Base-by-base conservation (phyloP, 2,329 filamentous ascomycete genomes). In the Bipolaris oryzae region DNA sequence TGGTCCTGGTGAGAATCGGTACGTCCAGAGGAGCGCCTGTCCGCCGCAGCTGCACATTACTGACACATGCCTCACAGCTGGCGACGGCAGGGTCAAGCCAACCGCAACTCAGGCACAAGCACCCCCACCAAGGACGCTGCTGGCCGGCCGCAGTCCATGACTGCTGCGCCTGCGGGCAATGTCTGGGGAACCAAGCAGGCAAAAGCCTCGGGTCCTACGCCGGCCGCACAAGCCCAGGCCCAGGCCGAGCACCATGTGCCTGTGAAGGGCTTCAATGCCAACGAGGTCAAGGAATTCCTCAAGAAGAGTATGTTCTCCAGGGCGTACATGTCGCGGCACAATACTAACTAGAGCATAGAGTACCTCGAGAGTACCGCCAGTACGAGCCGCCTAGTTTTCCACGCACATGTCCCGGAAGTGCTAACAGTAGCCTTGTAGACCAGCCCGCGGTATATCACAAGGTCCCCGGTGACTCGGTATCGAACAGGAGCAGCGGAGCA, bases 221-320 rank as follows among this genome's bases (percentile, higher is more conserved):
- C 57, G 13, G 54, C 53, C 50, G 57, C 56, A 52, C 52, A 53
- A 43, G 56, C 55, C 44, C 61, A 64, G 44, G 65, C 58, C 23
- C 67, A 65, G 57, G 47, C 60, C 37, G 72, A 74, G 38, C 68
- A 71, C 28, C 70, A 77, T 55, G 65, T 71, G 31, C 73, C 75
- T 3, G 73, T 76, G 51, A 71, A 68, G 42, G 77, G 75, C 50
- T 81, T 80, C 72, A 81, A 81, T 65, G 71, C 74, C 5, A 70
- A 62, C 18, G 79, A 80, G 60, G 74, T 79, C 57, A 77, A 72
- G 66, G 72, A 76, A 3, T 78, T 76, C 57, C 63, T 80, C 70
- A 76, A 70, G 51, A 77, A 77, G 66, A 72, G 78, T 72, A 66
- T 55, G 66, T 74, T 21, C 21, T 28, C 9, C 11, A 28, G 37